Base-by-base conservation (phyloP, 2,329 filamentous ascomycete species). In the Ophiostoma angusticollis region DNA sequence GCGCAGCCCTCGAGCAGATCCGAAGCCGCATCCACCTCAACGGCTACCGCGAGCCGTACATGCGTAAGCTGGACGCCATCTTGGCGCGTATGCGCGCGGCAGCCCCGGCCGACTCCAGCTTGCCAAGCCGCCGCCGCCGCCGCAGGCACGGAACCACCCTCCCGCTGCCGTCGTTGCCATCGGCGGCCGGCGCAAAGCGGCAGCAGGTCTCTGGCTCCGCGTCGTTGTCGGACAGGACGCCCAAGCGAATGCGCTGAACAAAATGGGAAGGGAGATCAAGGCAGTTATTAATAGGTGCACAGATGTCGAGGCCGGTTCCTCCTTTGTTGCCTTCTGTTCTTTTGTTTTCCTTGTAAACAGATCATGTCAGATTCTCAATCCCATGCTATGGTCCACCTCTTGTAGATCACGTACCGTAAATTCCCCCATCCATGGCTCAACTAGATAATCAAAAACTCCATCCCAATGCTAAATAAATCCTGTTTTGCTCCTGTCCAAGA, bases 1-100 rank as follows among this genome's bases (percentile, higher is more conserved):
- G 66, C 14, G 52, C 62, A 34, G 54, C 58, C 22, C 56, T 64
- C 9, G 51, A 51, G 37, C 49, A 43, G 9, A 51, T 64, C 39
- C 45, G 46, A 5, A 33, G 36, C 2, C 45, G 42, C 25, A 47
- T 47, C 29, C 39, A 46, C 37, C 25, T 37, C 27, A 45, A 44
- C 27, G 47, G 47, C 4, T 49, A 45, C 37, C 42, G 45, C 11
- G 31, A 39, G 40, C 25, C 41, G 21, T 48, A 43, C 24, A 47
- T 47, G 43, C 34, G 21, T 3, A 23, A 23, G 12, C 38, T 49
- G 4, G 41, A 48, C 13, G 37, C 12, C 1, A 37, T 48, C 9
- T 22, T 49, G 12, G 39, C 30, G 4, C 18, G 36, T 24, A 44
- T 49, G 47, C 34, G 33, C 27, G 19, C 11, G 13, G 29, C 16